Evolutionary conservation across 2,329 filamentous ascomycete species (phyloP).

Genomic region (Colletotrichum truncatum): DNA sequence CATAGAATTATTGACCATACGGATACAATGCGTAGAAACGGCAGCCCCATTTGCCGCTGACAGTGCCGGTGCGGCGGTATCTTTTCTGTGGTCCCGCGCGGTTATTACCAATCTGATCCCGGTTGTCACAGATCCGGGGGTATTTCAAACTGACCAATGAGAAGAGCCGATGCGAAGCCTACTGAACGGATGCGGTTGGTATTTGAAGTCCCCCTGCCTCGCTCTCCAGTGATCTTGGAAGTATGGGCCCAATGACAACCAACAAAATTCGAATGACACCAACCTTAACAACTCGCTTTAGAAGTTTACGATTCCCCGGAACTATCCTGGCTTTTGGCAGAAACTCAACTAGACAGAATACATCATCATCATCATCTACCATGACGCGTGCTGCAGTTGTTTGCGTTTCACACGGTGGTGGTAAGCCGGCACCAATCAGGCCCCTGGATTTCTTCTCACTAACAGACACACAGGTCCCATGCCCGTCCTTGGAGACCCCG

Average conservation of each 20-base stretch:
- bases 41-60: constrained; percentile 1
- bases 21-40: not conserved
- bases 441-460: not conserved
- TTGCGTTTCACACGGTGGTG: constrained; percentile 60
- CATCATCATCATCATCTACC: constrained; percentile 20
- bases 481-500: constrained; percentile 65
- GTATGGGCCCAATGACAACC: not conserved
- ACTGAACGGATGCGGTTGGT: not conserved
- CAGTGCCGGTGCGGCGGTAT: not conserved
- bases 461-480: constrained; percentile 55
- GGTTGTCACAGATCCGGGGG: not conserved
- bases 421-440: constrained; percentile 36
- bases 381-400: constrained; percentile 56
- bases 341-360: not conserved
- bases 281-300: not conserved
- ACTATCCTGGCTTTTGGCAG: not conserved
- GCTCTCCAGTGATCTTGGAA: not conserved
- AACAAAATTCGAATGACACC: constrained; percentile 5
- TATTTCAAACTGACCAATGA: not conserved
- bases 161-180: not conserved
- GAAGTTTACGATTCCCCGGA: not conserved
- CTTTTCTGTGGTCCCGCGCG: constrained; percentile 23
- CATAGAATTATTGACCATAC: not conserved
- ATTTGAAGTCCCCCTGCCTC: constrained; percentile 14
- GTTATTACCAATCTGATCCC: constrained; percentile 30